These are phyloP conservation scores for Quillaja saponaria DNA, from an alignment of 306 rosid genomes.

Conservation along the genomic window DNA sequence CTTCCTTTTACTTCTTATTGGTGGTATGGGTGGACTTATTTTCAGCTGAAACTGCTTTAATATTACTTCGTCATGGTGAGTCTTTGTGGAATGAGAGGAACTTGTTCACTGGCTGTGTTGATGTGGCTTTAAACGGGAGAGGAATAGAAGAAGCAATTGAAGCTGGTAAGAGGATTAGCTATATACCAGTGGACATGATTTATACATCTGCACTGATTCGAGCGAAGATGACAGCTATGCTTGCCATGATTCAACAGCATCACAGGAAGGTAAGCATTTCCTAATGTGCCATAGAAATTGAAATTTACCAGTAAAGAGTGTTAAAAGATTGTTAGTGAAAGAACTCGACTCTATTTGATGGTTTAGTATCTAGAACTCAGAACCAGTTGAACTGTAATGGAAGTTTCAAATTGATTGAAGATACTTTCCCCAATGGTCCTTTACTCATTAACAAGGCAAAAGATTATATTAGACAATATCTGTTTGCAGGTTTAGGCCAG, in stretches of 20 bases:
- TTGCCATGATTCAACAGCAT: slow-evolving; percentile 86
- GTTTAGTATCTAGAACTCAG: too few species aligned
- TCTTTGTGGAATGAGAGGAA: slow-evolving; percentile 94
- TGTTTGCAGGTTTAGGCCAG: slow-evolving; percentile 1
- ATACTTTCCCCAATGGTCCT: background rate
- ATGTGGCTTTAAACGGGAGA: slow-evolving; percentile 85
- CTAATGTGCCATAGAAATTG: background rate
- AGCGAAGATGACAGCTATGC: slow-evolving; percentile 99
- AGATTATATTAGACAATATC: background rate
- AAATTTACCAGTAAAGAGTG: background rate
- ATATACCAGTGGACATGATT: slow-evolving; percentile 81
- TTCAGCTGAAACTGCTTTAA: slow-evolving; percentile 73
- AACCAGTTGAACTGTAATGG: background rate
- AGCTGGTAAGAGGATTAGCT: slow-evolving; percentile 95
- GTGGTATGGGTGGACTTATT: slow-evolving; percentile 1
- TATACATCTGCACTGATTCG: slow-evolving; percentile 79
- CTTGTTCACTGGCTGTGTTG: slow-evolving; percentile 95
- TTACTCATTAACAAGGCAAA: background rate
- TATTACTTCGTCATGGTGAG: slow-evolving; percentile 90
- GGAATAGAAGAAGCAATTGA: slow-evolving; percentile 94
- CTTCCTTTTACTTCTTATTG: slow-evolving; percentile 12
- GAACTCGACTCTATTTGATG: slow-evolving; percentile 4
- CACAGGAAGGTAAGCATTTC: slow-evolving; percentile 64
- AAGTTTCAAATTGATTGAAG: slow-evolving; percentile 18
- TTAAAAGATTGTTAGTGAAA: slow-evolving; percentile 3